Evolutionary conservation across 1,284 basidiomycete species (phyloP), one percentile per base, ranked within the genome.

Genomic region (Schizopora paradoxa): DNA sequence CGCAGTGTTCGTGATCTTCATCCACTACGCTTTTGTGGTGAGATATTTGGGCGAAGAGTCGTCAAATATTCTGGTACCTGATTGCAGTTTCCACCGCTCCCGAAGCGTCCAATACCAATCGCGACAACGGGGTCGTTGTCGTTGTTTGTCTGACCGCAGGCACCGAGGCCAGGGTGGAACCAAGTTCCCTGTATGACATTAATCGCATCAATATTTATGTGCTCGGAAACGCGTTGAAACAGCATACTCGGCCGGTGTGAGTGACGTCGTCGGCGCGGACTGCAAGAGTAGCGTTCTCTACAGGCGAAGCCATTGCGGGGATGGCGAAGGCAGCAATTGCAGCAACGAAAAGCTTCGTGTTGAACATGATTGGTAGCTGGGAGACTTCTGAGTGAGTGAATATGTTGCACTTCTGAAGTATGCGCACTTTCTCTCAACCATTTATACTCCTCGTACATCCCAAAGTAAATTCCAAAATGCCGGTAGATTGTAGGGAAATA

Each of bases 251-350:
- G 32, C 79, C 78, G 14, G 49, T 55, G 55, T 69, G 72, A 4
- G 68, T 65, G 37, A 64, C 50, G 39, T 80, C 72, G 60, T 73
- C 77, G 51, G 72, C 69, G 33, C 79, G 63, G 28, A 61, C 58
- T 8, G 59, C 49, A 6, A 58, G 29, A 27, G 55, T 41, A 19
- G 52, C 60, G 40, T 54, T 53, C 43, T 23, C 44, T 37, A 79
- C 54, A 25, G 81, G 81, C 21, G 72, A 59, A 11, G 74, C 74
- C 53, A 73, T 54, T 33, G 63, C 58, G 48, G 67, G 54, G 49
- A 72, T 55, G 47, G 74, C 43, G 51, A 69, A 65, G 43, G 68
- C 59, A 57, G 71, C 66, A 51, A 79, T 55, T 22, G 66, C 56
- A 51, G 73, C 60, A 56, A 76, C 49, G 55, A 74, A 54, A 55